Conservation (phyloP, 257 asterid species). For the Parsonsia alboflavescens region DNA sequence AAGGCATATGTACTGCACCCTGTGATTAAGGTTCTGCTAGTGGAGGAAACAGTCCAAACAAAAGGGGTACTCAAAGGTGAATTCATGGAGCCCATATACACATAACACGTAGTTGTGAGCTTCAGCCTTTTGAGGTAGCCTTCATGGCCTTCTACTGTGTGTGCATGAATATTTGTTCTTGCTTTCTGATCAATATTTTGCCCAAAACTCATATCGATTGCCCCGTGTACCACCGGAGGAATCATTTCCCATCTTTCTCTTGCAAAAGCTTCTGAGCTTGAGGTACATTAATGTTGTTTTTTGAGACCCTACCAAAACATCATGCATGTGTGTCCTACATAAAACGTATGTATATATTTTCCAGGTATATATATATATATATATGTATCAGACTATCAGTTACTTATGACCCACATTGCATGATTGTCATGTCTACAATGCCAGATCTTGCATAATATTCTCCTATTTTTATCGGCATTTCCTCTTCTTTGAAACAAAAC, state of each 20-base stretch:
- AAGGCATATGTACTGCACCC: not conserved
- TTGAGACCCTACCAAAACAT: slow-evolving; percentile 22
- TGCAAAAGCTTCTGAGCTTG: slow-evolving; percentile 17
- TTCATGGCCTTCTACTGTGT: slow-evolving; percentile 8
- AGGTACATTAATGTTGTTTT: slow-evolving; percentile 6
- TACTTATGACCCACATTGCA: not conserved
- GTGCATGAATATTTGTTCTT: slow-evolving; percentile 9
- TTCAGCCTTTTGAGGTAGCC: slow-evolving; percentile 17
- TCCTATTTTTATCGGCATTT: not conserved
- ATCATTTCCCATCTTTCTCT: slow-evolving; percentile 15
- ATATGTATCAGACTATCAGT: too few species aligned
- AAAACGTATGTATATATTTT: too few species aligned
- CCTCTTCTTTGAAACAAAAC: too few species aligned
- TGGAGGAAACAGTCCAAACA: slow-evolving; percentile 8
- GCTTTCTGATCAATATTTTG: slow-evolving; percentile 10
- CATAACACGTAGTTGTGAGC: not conserved
- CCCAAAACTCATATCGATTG: slow-evolving; percentile 7
- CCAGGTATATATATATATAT: not conserved
- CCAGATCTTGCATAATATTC: not conserved
- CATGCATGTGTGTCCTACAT: slow-evolving; percentile 5
- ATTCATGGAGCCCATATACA: not conserved
- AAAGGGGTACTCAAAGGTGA: not conserved
- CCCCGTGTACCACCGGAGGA: slow-evolving; percentile 12
- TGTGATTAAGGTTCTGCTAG: slow-evolving; percentile 9
- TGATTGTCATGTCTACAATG: not conserved